Evolutionary conservation across 2,329 filamentous ascomycete genomes (phyloP), one percentile per base, ranked within the genome.

Genomic region (Phoma herbarum): DNA sequence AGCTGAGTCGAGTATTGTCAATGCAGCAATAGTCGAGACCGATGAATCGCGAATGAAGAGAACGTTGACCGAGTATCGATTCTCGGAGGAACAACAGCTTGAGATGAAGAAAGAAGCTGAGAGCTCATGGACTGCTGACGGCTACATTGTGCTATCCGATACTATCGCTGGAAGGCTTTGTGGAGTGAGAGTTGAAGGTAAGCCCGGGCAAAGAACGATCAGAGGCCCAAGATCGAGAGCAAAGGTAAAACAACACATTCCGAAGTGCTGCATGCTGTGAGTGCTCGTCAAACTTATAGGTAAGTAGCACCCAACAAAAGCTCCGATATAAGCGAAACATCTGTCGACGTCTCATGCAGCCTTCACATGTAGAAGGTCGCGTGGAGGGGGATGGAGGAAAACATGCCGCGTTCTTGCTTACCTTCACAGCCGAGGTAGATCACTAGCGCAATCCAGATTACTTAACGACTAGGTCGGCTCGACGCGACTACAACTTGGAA

Each of bases 21-120:
- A 63, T 16, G 65, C 66, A 5, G 45, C 44, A 5, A 55, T 65
- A 11, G 28, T 55, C n/a, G 65, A 67, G 43, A 63, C 54, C 12
- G 11, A 51, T 1, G 31, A 43, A 3, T 63, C 63, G 4, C 37
- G 47, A n/a, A 14, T 7, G 10, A 53, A 39, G 8, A 51, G 57
- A 22, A 55, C 14, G 1, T 4, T 47, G 18, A 44, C 37, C 3
- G 14, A 41, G 4, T 20, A 31, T 3, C 37, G 54, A 1, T 43
- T 63, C 5, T 44, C 46, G 12, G 2, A 25, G 11, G 46, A 56
- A 14, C 54, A 63, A 37, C 63, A 64, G 42, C 4, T 39, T 11
- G 41, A 61, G 22, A 35, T 66, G 26, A 52, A 52, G 44, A 52
- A 31, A 2, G 47, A 55, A 12, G 59, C 59, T 10, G 56, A 65